Conservation (phyloP, 164 flowering plant genomes). For the Tetracentron sinense region DNA sequence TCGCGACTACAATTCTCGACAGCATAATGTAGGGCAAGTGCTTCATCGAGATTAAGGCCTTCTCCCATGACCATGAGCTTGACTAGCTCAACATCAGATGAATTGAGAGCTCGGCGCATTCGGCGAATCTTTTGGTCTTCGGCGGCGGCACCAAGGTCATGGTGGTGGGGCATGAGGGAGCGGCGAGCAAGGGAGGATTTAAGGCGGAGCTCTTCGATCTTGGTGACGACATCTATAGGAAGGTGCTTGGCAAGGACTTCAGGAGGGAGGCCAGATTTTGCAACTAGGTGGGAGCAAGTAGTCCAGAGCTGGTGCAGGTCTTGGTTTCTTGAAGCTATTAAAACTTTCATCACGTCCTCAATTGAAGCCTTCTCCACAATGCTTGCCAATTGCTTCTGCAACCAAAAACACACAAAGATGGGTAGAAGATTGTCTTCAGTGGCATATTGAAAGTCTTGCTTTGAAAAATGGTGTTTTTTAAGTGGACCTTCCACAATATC, state of each 20-base stretch:
- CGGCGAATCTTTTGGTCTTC: conserved; percentile 90
- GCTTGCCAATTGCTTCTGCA: conserved; percentile 86
- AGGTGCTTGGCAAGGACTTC: conserved; percentile 94
- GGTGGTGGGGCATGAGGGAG: conserved; percentile 50
- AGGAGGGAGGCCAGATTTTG: conserved; percentile 94
- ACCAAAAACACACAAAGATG: neutral
- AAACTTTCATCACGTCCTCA: conserved; percentile 96
- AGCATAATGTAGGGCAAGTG: conserved; percentile 84
- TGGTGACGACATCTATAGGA: conserved; percentile 80
- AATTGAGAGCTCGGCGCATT: conserved; percentile 90
- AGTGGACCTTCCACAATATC: neutral
- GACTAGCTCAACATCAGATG: conserved; percentile 96
- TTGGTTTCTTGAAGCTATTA: conserved; percentile 90
- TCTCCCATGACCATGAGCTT: conserved; percentile 99
- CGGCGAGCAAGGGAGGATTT: conserved; percentile 70
- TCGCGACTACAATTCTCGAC: conserved; percentile 92
- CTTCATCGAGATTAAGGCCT: conserved; percentile 91
- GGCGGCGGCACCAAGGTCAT: conserved; percentile 32
- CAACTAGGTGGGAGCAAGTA: conserved; percentile 89
- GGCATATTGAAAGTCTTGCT: no score
- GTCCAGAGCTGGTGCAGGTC: conserved; percentile 98
- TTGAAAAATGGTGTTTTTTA: no score
- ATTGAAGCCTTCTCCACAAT: conserved; percentile 99
- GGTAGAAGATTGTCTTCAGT: neutral
- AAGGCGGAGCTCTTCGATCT: conserved; percentile 87